phyloP scores from a whole-genome alignment of 208 protist species.

The Entamoeba dispar region DNA sequence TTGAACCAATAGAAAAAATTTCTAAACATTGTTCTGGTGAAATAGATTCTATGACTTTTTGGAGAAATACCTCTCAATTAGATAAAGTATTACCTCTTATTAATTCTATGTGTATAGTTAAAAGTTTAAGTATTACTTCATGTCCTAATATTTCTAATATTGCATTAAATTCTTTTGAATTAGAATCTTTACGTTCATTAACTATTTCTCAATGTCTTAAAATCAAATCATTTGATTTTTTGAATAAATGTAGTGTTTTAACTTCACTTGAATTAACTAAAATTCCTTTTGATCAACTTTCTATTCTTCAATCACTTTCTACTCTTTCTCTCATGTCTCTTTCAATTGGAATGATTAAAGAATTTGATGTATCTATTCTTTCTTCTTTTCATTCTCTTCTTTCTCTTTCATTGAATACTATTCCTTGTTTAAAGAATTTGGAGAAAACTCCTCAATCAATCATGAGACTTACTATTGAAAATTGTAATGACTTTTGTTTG shows the following conservation, averaged over 20 bases:
- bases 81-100: neutral
- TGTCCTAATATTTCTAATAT: neutral
- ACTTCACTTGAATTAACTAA: neutral
- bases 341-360: neutral
- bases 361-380: neutral
- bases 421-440: neutral
- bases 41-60: neutral
- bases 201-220: neutral
- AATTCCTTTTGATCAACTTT: neutral
- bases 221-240: neutral
- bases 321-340: neutral
- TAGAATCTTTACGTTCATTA: neutral
- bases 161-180: neutral
- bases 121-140: neutral
- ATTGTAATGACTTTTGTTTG: neutral
- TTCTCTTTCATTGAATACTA: neutral
- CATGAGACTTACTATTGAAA: neutral
- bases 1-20: neutral
- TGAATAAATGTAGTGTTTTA: neutral
- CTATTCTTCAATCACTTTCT: neutral
- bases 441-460: neutral
- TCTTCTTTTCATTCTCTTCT: neutral
- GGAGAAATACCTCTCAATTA: neutral
- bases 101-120: neutral
- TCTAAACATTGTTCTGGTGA: neutral